A percentile compares a stretch with the other conserved stretches of the same genome.
Evolutionary conservation across 2,329 filamentous ascomycete genomes (phyloP).

Genomic region (Fusarium austroafricanum): DNA sequence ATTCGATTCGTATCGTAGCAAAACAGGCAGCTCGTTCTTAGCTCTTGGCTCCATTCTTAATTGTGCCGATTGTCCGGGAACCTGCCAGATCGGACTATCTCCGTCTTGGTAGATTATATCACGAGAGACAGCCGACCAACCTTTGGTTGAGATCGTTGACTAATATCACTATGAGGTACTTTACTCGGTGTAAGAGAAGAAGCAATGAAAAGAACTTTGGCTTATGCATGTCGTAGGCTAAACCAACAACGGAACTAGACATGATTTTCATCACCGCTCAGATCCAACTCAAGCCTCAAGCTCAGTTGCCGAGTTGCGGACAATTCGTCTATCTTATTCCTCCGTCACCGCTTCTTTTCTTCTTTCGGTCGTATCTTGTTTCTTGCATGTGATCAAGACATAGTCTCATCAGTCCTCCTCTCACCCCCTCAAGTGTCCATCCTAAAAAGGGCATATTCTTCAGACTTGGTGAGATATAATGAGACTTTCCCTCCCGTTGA

Average conservation of each 20-base stretch:
- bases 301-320: background rate
- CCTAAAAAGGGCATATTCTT: background rate
- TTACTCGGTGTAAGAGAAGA: background rate
- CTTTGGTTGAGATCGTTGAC: conserved; percentile 3
- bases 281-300: background rate
- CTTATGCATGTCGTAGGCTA: conserved; percentile 19
- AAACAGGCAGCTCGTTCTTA: conserved; percentile 27
- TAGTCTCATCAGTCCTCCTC: background rate
- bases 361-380: conserved; percentile 4
- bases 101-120: background rate
- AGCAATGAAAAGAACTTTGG: conserved; percentile 2
- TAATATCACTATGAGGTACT: background rate
- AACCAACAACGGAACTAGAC: conserved; percentile 3
- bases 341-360: conserved; percentile 35
- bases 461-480: background rate
- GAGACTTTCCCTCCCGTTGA: background rate
- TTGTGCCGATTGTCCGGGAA: conserved; percentile 38
- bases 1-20: background rate
- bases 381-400: conserved; percentile 28
- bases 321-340: conserved; percentile 1
- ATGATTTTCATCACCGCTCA: conserved; percentile 26
- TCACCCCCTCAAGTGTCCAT: background rate
- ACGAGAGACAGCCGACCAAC: background rate
- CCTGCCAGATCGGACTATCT: conserved; percentile 30
- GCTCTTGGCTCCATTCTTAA: conserved; percentile 13